Evolutionary conservation across 805 yeast species (phyloP).

Genomic region (Candida sakaeoensis): DNA sequence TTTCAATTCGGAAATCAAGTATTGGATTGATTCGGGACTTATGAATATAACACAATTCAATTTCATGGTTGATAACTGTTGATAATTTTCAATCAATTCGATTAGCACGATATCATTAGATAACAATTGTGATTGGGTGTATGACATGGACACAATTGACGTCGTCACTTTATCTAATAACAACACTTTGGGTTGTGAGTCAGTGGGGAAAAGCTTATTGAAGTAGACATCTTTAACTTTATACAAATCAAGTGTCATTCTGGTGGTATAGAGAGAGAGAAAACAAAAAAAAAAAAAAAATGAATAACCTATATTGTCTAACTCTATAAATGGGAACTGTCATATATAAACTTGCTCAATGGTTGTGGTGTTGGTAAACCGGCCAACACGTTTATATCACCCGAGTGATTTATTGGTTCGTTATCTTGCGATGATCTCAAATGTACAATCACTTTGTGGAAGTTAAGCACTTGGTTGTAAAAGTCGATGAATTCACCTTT

Average conservation of each 20-base stretch:
- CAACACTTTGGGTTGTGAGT: conserved; percentile 58
- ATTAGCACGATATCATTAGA: conserved; percentile 81
- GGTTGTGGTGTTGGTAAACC: conserved; percentile 56
- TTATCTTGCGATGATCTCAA: conserved; percentile 50
- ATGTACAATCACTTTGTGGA: conserved; percentile 22
- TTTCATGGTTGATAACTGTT: conserved; percentile 51
- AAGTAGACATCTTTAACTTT: conserved; percentile 30
- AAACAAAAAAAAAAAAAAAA: not conserved
- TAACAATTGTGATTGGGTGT: conserved; percentile 82
- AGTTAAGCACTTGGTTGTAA: conserved; percentile 35
- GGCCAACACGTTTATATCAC: conserved; percentile 45
- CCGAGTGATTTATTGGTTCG: conserved; percentile 44
- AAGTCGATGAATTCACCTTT: conserved; percentile 56
- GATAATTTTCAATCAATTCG: conserved; percentile 58
- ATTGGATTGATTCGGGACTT: conserved; percentile 66
- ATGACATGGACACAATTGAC: conserved; percentile 78
- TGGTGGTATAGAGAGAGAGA: not conserved
- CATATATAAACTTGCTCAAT: conserved; percentile 20
- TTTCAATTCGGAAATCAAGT: conserved; percentile 61
- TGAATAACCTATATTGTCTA: not conserved
- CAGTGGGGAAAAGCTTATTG: conserved; percentile 22
- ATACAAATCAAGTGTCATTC: conserved; percentile 24
- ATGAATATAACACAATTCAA: conserved; percentile 77
- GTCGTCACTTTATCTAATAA: conserved; percentile 80
- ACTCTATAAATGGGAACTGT: conserved; percentile 9